These are phyloP conservation scores for Erodium maritimum DNA, from an alignment of 345 rosid species.

Conservation along the genomic window DNA sequence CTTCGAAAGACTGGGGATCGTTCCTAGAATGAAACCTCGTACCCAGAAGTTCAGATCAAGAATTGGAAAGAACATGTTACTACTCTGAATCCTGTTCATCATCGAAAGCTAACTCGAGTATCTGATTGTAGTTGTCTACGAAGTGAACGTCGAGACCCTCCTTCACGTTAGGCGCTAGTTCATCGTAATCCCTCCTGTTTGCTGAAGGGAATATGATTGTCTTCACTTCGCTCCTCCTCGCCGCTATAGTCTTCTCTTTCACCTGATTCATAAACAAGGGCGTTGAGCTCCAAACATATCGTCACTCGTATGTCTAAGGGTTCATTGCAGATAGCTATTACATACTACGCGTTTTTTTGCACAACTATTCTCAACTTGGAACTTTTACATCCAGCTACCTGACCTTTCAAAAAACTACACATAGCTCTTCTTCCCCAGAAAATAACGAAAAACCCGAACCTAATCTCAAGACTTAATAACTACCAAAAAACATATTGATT, in stretches of 20 bases:
- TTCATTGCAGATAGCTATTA: too few species aligned
- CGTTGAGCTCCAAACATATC: not conserved
- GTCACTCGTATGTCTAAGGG: too few species aligned
- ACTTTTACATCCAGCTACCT: too few species aligned
- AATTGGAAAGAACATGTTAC: slow-evolving; percentile 6
- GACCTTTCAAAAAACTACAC: too few species aligned
- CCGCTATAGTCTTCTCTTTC: slow-evolving; percentile 92
- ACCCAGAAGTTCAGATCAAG: slow-evolving; percentile 2
- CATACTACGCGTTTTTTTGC: too few species aligned
- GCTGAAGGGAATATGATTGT: slow-evolving; percentile 83
- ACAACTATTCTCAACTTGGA: too few species aligned
- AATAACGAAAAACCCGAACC: too few species aligned
- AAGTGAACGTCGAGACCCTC: slow-evolving; percentile 94
- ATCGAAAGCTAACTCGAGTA: slow-evolving; percentile 51
- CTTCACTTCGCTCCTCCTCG: slow-evolving; percentile 80
- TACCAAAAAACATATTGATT: too few species aligned
- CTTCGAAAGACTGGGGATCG: not conserved
- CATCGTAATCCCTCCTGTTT: slow-evolving; percentile 85
- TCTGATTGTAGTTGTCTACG: slow-evolving; percentile 61
- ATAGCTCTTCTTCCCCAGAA: too few species aligned
- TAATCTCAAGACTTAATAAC: too few species aligned
- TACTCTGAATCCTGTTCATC: slow-evolving; percentile 18
- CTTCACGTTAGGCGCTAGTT: slow-evolving; percentile 72
- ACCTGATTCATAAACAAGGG: slow-evolving; percentile 35
- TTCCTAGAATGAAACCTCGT: not conserved